These are phyloP conservation scores for Diaporthe longicolla DNA, from an alignment of 2,329 filamentous ascomycete genomes.

Conservation along the genomic window DNA sequence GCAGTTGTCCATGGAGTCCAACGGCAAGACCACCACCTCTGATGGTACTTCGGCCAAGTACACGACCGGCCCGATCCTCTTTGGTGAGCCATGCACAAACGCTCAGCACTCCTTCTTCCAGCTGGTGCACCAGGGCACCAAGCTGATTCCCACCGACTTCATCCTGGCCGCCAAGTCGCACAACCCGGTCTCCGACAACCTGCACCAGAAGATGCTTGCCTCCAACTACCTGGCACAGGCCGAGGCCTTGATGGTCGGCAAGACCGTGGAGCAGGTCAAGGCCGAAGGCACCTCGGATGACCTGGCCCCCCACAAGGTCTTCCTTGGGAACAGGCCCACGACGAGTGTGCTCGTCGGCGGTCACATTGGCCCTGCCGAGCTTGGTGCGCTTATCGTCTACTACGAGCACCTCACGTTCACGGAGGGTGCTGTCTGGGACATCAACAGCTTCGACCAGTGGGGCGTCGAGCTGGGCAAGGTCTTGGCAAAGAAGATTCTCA, in stretches of 20 bases:
- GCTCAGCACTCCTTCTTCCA: slow-evolving; percentile 99
- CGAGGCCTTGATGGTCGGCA: slow-evolving; percentile 92
- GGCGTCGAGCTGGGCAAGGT: slow-evolving; percentile 98
- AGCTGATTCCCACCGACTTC: slow-evolving; percentile 98
- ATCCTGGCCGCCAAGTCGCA: slow-evolving; percentile 96
- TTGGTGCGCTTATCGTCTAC: slow-evolving; percentile 97
- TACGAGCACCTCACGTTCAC: slow-evolving; percentile 99
- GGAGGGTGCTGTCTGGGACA: slow-evolving; percentile 98
- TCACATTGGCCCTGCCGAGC: slow-evolving; percentile 92
- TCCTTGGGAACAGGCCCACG: slow-evolving; percentile 96
- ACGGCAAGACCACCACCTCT: slow-evolving; percentile 96
- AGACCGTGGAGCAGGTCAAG: slow-evolving; percentile 84
- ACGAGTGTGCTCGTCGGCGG: slow-evolving; percentile 92
- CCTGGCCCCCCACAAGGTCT: slow-evolving; percentile 98
- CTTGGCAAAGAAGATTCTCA: slow-evolving; percentile 90
- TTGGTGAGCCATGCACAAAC: slow-evolving; percentile 98
- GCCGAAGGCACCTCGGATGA: slow-evolving; percentile 80
- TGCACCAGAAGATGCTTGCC: slow-evolving; percentile 96
- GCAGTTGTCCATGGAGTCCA: slow-evolving; percentile 99
- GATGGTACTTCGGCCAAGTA: slow-evolving; percentile 94
- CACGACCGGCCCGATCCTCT: slow-evolving; percentile 93
- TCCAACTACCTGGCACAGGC: slow-evolving; percentile 94
- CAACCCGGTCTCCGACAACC: slow-evolving; percentile 92
- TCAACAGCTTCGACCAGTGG: slow-evolving; percentile 99
- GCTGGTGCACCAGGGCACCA: slow-evolving; percentile 98